Conservation (phyloP, 176 grass and related monocot species). For the Stipa capillata region DNA sequence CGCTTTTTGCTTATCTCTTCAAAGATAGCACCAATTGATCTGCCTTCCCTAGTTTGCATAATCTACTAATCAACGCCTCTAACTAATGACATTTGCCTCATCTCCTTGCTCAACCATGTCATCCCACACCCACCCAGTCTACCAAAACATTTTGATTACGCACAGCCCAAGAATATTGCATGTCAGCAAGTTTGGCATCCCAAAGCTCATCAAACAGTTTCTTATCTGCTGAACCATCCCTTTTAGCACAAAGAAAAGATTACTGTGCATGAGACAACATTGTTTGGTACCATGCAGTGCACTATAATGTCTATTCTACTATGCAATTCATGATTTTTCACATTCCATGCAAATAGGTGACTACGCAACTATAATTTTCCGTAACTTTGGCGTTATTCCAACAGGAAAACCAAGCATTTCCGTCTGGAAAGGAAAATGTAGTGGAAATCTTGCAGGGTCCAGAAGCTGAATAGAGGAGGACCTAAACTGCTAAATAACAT, state of each 20-base stretch:
- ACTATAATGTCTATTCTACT: background rate
- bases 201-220: background rate
- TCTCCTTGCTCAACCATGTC: slow-evolving; percentile 47
- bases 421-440: background rate
- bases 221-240: background rate
- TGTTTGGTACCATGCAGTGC: background rate
- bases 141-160: background rate
- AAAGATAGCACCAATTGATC: slow-evolving; percentile 27
- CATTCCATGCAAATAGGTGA: background rate
- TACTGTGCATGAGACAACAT: background rate
- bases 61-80: slow-evolving; percentile 43
- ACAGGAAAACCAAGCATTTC: background rate
- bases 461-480: background rate
- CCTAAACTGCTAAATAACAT: background rate
- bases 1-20: background rate
- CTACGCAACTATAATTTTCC: background rate
- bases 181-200: background rate
- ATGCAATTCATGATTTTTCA: background rate
- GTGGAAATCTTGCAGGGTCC: background rate
- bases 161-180: background rate
- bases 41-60: slow-evolving; percentile 39
- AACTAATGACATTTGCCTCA: slow-evolving; percentile 34
- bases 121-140: slow-evolving; percentile 27
- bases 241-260: background rate
- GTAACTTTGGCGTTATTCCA: background rate